Evolutionary conservation across 768 basidiomycete genomes (phyloP), one percentile per base, ranked within the genome.

Genomic region (Porpolomopsis calyptriformis): DNA sequence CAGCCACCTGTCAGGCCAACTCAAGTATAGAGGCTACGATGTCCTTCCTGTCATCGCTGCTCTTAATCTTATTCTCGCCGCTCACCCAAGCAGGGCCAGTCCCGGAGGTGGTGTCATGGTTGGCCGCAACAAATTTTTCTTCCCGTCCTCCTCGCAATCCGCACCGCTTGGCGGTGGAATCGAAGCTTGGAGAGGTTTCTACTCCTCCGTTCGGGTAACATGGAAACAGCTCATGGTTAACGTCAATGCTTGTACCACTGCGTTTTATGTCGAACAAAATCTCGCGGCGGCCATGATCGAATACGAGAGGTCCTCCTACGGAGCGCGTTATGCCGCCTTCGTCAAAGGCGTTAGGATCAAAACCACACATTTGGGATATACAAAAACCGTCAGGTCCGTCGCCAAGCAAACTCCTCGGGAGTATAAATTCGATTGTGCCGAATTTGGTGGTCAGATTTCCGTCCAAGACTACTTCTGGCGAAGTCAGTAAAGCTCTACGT

Each of bases 401-500:
- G 58, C 57, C 14, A 47, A 54, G 5, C 64, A 56, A 8, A 61
- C 67, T 1, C 69, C 78, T 0, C 60, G 60, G 10, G 58, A 64
- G 19, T 67, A 68, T 0, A 57, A 47, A 8, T 83, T 83, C 51
- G 50, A 64, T 4, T 77, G 72, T 45, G 65, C 69, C 7, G 75
- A 80, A 53, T 55, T 70, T 27, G 77, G 75, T 0, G 73, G 73
- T 2, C 60, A 47, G 25, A 64, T 84, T 9, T 72, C 76, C 0
- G 78, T 89, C 2, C 74, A 78, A 50, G 55, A 77, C 1, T 88
- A 77, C 54, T 87, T 86, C 58, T 54, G 62, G 29, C 64, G 53
- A 52, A 82, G 85, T 87, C 55, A 47, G 76, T 60, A n/a, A 35
- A 35, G 44, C n/a, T n/a, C n/a, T n/a, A n/a, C n/a, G 20, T 41